A percentile compares a stretch with the other conserved stretches of the same genome.
These are phyloP conservation scores for Ophiostoma angusticollis DNA, from an alignment of 2,329 filamentous ascomycete species.

Conservation along the genomic window DNA sequence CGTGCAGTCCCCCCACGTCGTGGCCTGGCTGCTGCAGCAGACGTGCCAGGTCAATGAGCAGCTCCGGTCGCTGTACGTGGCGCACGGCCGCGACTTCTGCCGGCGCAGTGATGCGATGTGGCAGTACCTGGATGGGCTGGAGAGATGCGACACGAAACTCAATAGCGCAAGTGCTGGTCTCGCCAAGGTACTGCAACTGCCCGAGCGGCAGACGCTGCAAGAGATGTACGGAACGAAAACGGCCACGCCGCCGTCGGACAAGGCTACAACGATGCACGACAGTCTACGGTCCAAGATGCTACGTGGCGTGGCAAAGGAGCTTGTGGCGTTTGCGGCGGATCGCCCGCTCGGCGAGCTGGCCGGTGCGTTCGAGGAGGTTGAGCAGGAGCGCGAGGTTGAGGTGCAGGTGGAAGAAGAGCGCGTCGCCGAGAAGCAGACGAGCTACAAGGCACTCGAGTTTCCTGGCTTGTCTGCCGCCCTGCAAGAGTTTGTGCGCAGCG, in stretches of 20 bases:
- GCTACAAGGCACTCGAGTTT: conserved; percentile 1
- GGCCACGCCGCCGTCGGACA: conserved; percentile 13
- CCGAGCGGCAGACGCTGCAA: conserved; percentile 43
- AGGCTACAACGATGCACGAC: conserved; percentile 15
- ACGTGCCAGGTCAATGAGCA: conserved; percentile 49
- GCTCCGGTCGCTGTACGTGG: conserved; percentile 42
- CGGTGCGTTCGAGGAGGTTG: conserved; percentile 44
- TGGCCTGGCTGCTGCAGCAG: conserved; percentile 51
- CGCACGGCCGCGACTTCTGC: conserved; percentile 50
- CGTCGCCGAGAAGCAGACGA: background rate
- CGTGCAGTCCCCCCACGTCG: conserved; percentile 27
- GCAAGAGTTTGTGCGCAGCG: conserved; percentile 5
- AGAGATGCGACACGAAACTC: too few relatives aligned
- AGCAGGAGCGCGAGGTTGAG: conserved; percentile 46
- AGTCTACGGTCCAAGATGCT: too few relatives aligned
- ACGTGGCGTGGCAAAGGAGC: too few relatives aligned
- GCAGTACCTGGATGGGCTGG: conserved; percentile 29
- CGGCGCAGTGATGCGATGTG: conserved; percentile 36
- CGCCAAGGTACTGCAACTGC: conserved; percentile 31
- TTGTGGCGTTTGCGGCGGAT: too few relatives aligned
- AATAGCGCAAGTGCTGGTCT: conserved; percentile 27
- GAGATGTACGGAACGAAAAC: conserved; percentile 36
- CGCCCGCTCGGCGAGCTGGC: too few relatives aligned
- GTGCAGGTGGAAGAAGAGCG: conserved; percentile 45
- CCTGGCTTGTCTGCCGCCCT: conserved; percentile 6